Evolutionary conservation across 1,139 yeast genomes (phyloP), one percentile per base, ranked within the genome.

Genomic region (Lodderomyces elongisporus): DNA sequence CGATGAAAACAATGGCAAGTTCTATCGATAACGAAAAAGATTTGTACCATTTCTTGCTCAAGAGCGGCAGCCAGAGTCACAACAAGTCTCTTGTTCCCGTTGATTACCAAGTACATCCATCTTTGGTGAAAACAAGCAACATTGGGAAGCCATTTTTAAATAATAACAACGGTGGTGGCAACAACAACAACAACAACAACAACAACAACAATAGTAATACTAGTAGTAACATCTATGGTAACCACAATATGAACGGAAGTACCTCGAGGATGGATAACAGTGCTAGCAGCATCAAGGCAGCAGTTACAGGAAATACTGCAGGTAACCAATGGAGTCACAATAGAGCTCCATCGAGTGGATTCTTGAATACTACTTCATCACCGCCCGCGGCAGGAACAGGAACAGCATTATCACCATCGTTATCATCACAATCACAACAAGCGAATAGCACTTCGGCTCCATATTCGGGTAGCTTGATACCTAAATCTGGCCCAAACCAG

Each of bases 21-120:
- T 72, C 84, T 17, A 76, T 89, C 36, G 91, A 87, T 51, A 83
- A 83, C 51, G 96, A 88, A 50, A 75, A 70, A 47, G 95, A 88
- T 54, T 67, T 89, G 40, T 85, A 81, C 60, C 72, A 77, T 30
- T 85, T 77, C 48, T 67, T 91, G 35, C 53, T 73, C 38, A 72
- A 67, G 48, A 60, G 66, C 48, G 70, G 70, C 46, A 59, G 59
- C 20, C 51, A 62, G 1, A 56, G 62, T 4, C 18, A 9, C 3
- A 43, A 38, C 32, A 58, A 54, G 37, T 53, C 58, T 9, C 58
- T 82, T 43, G 58, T 68, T 1, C 88, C 91, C 0, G 81, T 85
- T n/a, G 82, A 79, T 30, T 88, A 85, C 54, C 72, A 70, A 33
- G 79, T 80, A 34, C 96, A 88, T 55, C 84, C 91, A 4, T 74